phyloP scores from a whole-genome alignment of 164 flowering plant genomes.

The Aristolochia fimbriata region DNA sequence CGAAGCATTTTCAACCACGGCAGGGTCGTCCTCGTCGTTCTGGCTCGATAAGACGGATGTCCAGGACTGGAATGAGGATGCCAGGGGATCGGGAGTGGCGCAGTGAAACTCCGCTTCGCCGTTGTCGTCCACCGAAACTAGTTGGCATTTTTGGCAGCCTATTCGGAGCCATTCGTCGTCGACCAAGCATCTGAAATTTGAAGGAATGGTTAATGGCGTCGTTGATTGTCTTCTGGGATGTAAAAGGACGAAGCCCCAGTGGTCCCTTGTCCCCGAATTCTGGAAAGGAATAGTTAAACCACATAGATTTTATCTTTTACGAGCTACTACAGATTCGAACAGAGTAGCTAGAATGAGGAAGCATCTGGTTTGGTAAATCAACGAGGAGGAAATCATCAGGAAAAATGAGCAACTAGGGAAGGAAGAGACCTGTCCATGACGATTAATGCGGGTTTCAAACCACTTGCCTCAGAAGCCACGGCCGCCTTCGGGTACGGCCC shows the following conservation, averaged over 20 bases:
- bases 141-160: conserved; percentile 10
- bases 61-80: not conserved
- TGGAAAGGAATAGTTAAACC: not conserved
- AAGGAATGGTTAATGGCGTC: not conserved
- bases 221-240: not conserved
- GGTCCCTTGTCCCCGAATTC: not conserved
- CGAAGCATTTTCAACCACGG: not conserved
- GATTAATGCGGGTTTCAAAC: conserved; percentile 21
- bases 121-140: conserved; percentile 20
- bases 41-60: not conserved
- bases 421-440: conserved; percentile 25
- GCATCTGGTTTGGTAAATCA: not conserved
- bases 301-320: not conserved
- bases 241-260: no score
- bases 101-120: conserved; percentile 15
- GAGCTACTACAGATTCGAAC: not conserved
- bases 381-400: no score
- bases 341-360: not conserved
- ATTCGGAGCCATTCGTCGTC: conserved; percentile 11
- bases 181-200: conserved; percentile 26
- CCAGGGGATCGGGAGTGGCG: not conserved
- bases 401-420: not conserved
- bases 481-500: conserved; percentile 16
- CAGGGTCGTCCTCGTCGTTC: not conserved
- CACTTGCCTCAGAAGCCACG: conserved; percentile 21